Conservation (phyloP, 164 flowering plant species). For the Echeveria elegans region DNA sequence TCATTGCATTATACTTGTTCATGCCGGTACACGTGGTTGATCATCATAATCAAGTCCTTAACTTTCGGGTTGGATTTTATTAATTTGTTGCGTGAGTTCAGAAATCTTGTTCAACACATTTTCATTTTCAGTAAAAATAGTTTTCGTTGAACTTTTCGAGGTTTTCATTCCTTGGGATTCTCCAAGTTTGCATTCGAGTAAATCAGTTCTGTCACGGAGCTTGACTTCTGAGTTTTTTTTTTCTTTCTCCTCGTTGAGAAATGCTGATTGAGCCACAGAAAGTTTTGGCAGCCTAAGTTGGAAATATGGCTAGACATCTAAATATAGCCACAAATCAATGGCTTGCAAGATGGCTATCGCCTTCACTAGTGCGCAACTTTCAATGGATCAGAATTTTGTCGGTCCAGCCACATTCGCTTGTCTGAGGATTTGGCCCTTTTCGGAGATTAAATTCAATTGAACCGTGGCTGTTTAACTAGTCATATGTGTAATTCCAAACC, state of each 20-base stretch:
- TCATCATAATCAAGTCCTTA: not conserved
- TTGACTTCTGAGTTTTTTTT: not conserved
- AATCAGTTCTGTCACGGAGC: not conserved
- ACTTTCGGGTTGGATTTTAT: too few relatives aligned
- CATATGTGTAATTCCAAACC: too few relatives aligned
- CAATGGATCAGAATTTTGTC: not conserved
- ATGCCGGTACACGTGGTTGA: not conserved
- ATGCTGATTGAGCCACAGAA: not conserved
- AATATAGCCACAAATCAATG: not conserved
- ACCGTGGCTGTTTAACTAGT: not conserved
- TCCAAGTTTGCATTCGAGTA: not conserved
- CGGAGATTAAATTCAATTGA: not conserved
- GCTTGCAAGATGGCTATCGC: not conserved
- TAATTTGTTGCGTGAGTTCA: too few relatives aligned
- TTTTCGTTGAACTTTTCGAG: not conserved
- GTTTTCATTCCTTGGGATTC: not conserved
- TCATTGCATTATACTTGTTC: not conserved
- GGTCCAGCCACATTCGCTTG: not conserved
- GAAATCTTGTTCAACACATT: not conserved
- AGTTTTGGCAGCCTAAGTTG: not conserved
- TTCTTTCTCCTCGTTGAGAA: not conserved
- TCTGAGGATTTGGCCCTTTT: not conserved
- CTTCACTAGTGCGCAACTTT: slow-evolving; percentile 5
- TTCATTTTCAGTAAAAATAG: not conserved
- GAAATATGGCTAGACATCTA: not conserved